Base-by-base conservation (phyloP, 2,329 filamentous ascomycete genomes). In the Metarhizium sp. region DNA sequence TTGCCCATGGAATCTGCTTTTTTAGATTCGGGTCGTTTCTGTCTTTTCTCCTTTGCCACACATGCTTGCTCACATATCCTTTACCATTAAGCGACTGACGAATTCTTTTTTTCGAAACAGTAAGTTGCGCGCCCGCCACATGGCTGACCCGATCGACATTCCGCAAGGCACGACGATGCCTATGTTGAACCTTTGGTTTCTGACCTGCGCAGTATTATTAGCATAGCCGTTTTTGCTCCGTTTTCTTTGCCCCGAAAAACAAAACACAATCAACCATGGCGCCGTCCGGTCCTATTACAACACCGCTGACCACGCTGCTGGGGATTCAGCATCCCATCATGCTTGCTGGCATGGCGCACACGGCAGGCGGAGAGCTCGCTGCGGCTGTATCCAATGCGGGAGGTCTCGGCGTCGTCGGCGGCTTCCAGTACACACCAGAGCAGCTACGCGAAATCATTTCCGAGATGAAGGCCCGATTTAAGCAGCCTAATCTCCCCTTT, bases 281-380 rank as follows among this genome's bases (percentile, higher is more conserved):
- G 54, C 62, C 71, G 20, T 56, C 67, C 50, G 76, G 76, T 50
- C 77, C 84, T 57, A 86, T 94, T 64, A 82, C 81, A 57, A 95
- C 90, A 11, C 88, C 90, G 2, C 80, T 95, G 42, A 92, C 87
- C 60, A 77, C 77, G 54, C 84, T 96, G 52, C 81, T 96, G 53
- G 82, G 84, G 29, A 96, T 96, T 72, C 77, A 86, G 62, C 91
- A 96, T 73, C 92, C 92, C 45, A 86, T 97, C 70, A 76, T 96
- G 62, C 88, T 96, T 20, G 92, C 92, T 38, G 92, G 92, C 64
- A 97, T 97, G 92, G 92, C 92, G 2, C 84, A 88, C 59, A 89
- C 88, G 10, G 92, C 88, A 0, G 86, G 87, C 57, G 89, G 87
- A 0, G 79, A 78, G 18, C 84, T 95, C 50, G 90, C 90, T 7